Evolutionary conservation across 1,139 yeast species (phyloP).

Genomic region (Saccharomyces hybrid): DNA sequence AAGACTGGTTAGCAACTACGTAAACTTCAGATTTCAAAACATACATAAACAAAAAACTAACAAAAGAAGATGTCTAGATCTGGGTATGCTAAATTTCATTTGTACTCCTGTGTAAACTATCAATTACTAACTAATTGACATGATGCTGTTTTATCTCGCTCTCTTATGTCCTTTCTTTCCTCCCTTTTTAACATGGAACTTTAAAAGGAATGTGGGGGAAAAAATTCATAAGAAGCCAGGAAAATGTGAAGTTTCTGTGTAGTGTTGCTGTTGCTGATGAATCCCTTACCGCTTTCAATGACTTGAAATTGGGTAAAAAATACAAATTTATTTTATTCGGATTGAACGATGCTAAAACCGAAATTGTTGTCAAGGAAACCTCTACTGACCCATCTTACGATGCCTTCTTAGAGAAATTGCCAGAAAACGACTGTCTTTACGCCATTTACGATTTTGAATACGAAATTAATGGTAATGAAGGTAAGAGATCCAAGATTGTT

Average conservation of each 20-base stretch:
- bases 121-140: neutral
- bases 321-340: constrained; percentile 74
- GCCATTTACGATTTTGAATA: constrained; percentile 96
- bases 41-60: neutral
- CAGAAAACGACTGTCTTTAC: constrained; percentile 93
- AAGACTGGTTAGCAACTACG: neutral
- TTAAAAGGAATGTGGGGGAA: neutral
- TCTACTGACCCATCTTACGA: constrained; percentile 73
- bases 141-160: neutral
- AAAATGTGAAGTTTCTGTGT: constrained; percentile 2
- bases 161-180: constrained; percentile 2
- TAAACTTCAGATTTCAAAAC: neutral
- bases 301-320: constrained; percentile 79
- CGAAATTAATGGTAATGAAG: constrained; percentile 83
- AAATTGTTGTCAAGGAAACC: constrained; percentile 82
- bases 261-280: constrained; percentile 95
- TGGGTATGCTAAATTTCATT: constrained; percentile 25
- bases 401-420: constrained; percentile 73
- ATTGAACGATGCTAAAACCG: constrained; percentile 77
- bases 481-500: constrained; percentile 90
- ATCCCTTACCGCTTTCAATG: constrained; percentile 87
- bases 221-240: neutral
- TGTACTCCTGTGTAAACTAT: neutral
- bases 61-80: constrained; percentile 27
- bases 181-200: neutral